Conservation (phyloP, 192 early-diverging fungal species). For the Entomortierella chlamydospora region DNA sequence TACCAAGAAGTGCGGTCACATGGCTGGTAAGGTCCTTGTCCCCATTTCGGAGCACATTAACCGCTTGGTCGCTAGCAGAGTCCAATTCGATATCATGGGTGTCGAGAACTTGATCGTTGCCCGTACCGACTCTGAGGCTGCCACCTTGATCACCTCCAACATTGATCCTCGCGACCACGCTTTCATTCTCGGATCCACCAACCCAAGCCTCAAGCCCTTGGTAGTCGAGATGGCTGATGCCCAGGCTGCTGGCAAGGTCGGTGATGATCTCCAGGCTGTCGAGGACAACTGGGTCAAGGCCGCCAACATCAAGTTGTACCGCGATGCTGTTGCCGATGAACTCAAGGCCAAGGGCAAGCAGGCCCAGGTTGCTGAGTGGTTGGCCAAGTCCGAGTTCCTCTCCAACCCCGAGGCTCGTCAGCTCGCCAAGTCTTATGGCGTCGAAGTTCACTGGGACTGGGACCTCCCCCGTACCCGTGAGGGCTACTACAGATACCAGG, state of each 20-base stretch:
- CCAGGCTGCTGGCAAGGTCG: slow-evolving; percentile 74
- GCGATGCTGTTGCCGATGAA: slow-evolving; percentile 81
- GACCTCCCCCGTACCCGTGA: slow-evolving; percentile 90
- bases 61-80: slow-evolving; percentile 92
- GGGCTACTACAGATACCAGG: slow-evolving; percentile 97
- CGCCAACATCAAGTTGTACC: slow-evolving; percentile 86
- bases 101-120: slow-evolving; percentile 94
- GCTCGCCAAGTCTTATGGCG: slow-evolving; percentile 78
- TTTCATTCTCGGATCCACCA: slow-evolving; percentile 95
- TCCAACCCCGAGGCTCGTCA: slow-evolving; percentile 88
- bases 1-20: slow-evolving; percentile 99
- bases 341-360: slow-evolving; percentile 74
- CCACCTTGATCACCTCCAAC: slow-evolving; percentile 95
- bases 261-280: slow-evolving; percentile 80
- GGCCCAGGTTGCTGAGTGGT: slow-evolving; percentile 63
- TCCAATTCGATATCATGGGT: slow-evolving; percentile 99
- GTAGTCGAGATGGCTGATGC: slow-evolving; percentile 86
- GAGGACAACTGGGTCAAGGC: slow-evolving; percentile 87
- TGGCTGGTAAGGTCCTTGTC: slow-evolving; percentile 99
- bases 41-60: slow-evolving; percentile 98
- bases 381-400: slow-evolving; percentile 61
- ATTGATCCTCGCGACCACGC: slow-evolving; percentile 96
- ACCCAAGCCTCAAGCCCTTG: slow-evolving; percentile 78
- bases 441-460: slow-evolving; percentile 90
- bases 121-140: slow-evolving; percentile 97